phyloP scores from a whole-genome alignment of 2,329 filamentous ascomycete genomes.

The Sporothrix mexicana region DNA sequence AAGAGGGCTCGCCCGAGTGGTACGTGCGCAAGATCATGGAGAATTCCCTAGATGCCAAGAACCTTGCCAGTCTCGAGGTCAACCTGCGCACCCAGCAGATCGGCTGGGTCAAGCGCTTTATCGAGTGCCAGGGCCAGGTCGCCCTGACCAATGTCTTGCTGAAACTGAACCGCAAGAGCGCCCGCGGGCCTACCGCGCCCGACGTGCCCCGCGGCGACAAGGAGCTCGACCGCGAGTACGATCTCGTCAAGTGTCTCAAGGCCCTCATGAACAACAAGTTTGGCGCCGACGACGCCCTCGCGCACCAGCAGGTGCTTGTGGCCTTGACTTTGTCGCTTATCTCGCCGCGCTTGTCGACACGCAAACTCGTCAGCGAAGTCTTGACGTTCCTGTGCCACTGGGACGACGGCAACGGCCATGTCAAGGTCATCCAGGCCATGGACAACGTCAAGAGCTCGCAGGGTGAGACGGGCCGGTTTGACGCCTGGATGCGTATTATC shows the following conservation, averaged over 20 bases:
- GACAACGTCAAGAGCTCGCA: slow-evolving; percentile 88
- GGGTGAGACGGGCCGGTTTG: slow-evolving; percentile 92
- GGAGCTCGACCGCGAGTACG: slow-evolving; percentile 89
- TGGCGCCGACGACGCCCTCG: slow-evolving; percentile 91
- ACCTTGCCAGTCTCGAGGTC: slow-evolving; percentile 90
- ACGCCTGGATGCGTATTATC: slow-evolving; percentile 98
- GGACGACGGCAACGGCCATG: slow-evolving; percentile 82
- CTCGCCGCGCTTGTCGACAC: slow-evolving; percentile 85
- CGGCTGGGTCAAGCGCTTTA: slow-evolving; percentile 94
- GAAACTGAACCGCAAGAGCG: slow-evolving; percentile 90
- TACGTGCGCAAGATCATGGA: slow-evolving; percentile 97
- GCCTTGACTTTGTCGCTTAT: slow-evolving; percentile 86
- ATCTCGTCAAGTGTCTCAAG: slow-evolving; percentile 97
- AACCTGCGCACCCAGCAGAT: slow-evolving; percentile 96
- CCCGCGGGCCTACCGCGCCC: slow-evolving; percentile 71
- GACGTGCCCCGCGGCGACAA: slow-evolving; percentile 68
- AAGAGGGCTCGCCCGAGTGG: slow-evolving; percentile 97
- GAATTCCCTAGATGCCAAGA: slow-evolving; percentile 88
- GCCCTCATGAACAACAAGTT: slow-evolving; percentile 99
- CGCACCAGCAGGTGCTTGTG: slow-evolving; percentile 87
- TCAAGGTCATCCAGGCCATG: slow-evolving; percentile 91
- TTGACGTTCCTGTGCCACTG: slow-evolving; percentile 96
- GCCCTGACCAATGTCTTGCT: slow-evolving; percentile 91
- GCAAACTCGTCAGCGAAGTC: slow-evolving; percentile 95
- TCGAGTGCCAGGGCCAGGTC: slow-evolving; percentile 96